Evolutionary conservation across 306 rosid genomes (phyloP).

Genomic region (Quercus suber): DNA sequence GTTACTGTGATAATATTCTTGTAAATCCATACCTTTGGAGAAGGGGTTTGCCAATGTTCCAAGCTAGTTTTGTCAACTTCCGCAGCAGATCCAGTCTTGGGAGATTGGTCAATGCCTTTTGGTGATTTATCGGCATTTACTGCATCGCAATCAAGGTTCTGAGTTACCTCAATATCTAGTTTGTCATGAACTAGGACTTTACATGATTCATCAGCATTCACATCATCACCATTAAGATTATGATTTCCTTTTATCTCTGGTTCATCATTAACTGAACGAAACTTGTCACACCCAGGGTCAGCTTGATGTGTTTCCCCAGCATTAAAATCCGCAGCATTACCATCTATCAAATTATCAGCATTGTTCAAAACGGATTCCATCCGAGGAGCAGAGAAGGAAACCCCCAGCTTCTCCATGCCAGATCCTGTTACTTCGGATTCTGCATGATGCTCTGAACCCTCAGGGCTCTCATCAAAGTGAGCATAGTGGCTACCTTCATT

Average conservation of each 20-base stretch:
- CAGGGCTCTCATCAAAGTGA: constrained; percentile 41
- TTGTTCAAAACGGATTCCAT: constrained; percentile 21
- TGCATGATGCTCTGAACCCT: constrained; percentile 39
- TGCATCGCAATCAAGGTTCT: constrained; percentile 5
- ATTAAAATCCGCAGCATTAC: constrained; percentile 8
- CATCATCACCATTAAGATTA: constrained; percentile 4
- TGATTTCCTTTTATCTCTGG: background rate
- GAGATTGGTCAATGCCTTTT: constrained; percentile 9
- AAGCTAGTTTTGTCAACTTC: constrained; percentile 28
- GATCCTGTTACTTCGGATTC: constrained; percentile 24
- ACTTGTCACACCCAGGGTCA: constrained; percentile 26
- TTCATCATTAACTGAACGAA: constrained; percentile 11
- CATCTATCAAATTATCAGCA: constrained; percentile 24
- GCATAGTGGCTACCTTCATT: constrained; percentile 30
- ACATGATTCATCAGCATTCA: constrained; percentile 15
- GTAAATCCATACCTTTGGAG: constrained; percentile 44
- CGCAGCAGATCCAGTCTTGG: constrained; percentile 26
- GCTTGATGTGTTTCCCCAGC: constrained; percentile 34
- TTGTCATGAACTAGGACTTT: constrained; percentile 2
- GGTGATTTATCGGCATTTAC: constrained; percentile 18
- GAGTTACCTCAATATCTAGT: background rate
- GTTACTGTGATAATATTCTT: background rate
- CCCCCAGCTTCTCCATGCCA: constrained; percentile 33
- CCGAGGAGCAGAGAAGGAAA: constrained; percentile 30
- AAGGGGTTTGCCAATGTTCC: constrained; percentile 26